Conservation (phyloP, 371 early-diverging fungal species). For the Mortierella sp. region DNA sequence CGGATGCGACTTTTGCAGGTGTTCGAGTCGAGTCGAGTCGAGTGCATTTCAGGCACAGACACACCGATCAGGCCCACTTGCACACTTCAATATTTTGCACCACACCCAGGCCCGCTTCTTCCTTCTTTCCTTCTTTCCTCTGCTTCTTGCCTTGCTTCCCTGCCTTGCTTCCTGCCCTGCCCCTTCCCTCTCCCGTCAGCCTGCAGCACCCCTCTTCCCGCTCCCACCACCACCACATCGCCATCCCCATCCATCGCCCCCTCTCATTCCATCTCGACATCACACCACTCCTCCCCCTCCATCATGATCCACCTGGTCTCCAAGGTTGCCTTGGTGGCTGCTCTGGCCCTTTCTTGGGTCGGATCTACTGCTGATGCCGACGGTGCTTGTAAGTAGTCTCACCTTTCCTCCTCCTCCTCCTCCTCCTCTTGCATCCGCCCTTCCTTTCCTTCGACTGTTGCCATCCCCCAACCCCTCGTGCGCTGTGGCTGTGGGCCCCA, state of each 20-base stretch:
- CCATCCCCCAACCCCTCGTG: too few relatives aligned
- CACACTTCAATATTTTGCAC: too few relatives aligned
- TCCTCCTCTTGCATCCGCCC: background rate
- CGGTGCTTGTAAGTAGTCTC: conserved; percentile 30
- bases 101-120: too few relatives aligned
- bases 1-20: too few relatives aligned
- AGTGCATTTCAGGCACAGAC: conserved; percentile 2
- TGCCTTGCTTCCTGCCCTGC: background rate
- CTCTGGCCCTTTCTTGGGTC: conserved; percentile 33
- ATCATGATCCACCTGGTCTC: conserved; percentile 24
- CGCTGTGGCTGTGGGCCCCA: too few relatives aligned
- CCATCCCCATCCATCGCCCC: background rate
- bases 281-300: background rate
- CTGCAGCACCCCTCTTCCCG: too few relatives aligned
- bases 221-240: conserved; percentile 39
- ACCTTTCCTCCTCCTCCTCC: background rate
- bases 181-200: conserved; percentile 12
- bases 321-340: conserved; percentile 27
- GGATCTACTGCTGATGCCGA: conserved; percentile 25
- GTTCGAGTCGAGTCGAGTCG: too few relatives aligned
- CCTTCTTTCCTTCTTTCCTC: background rate
- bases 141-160: background rate
- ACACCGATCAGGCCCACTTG: too few relatives aligned
- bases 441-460: background rate
- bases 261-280: conserved; percentile 1